Base-by-base conservation (phyloP, 495 filamentous ascomycete species). In the Rusavskia elegans region DNA sequence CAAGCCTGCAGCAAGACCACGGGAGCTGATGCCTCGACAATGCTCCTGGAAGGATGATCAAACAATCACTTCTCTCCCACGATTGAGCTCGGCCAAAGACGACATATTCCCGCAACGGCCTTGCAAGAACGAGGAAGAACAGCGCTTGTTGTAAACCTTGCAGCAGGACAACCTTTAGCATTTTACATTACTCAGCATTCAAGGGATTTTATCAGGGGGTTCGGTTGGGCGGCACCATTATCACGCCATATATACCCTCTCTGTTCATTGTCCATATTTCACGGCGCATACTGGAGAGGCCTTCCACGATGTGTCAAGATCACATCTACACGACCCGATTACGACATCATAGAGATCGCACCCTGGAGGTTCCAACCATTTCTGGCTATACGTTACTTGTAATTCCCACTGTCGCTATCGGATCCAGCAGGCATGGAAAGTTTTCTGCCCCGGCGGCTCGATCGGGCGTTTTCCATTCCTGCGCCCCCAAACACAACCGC, bases 161-260 rank as follows among this genome's bases (percentile, higher is more conserved):
- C 40, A 42, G 20, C 13, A 9, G 14, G n/a, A 19, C 14, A 17
- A n/a, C 8, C 23, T 46, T 11, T 3, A 21, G 20, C 19, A 14
- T 23, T 45, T 45, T 21, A 3, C 41, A 45, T 45, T 41, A 16
- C 19, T 6, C 17, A 39, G 36, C 37, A 45, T 53, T 39, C 51
- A 36, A 29, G 29, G 41, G 23, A 36, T 55, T 32, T 5, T 13
- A 44, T 51, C 13, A 17, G 35, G 44, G 25, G 23, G 50, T 50
- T 30, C 30, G 32, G 36, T 37, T 16, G 54, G 48, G 17, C 36
- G 50, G 49, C 41, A 35, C 27, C 39, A 40, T 23, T 30, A 37
- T n/a, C 32, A 38, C 30, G 40, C 51, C 27, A 14, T 11, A 41
- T 57, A 50, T 56, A 56, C 55, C 54, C 57, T 53, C 45, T 49